Conservation (phyloP, 306 rosid species). For the Medicago truncatula region DNA sequence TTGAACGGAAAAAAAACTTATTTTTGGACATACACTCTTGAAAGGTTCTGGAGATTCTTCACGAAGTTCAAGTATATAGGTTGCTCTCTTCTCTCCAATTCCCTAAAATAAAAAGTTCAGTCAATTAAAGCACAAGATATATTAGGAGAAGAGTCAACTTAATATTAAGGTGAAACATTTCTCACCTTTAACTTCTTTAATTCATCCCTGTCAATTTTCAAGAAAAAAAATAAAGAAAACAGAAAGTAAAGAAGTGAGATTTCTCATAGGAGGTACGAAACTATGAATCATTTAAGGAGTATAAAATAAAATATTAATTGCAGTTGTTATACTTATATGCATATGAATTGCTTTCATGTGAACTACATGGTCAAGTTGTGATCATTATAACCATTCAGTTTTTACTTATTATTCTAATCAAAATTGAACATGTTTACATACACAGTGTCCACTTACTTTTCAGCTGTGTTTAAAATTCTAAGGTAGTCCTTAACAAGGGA, state of each 20-base stretch:
- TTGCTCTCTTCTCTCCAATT: slow-evolving; percentile 93
- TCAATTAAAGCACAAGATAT: slow-evolving; percentile 5
- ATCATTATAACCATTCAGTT: no score
- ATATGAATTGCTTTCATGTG: background rate
- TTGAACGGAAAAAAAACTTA: background rate
- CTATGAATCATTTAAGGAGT: background rate
- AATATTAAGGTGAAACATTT: slow-evolving; percentile 15
- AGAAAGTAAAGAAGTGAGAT: slow-evolving; percentile 31
- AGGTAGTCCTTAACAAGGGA: slow-evolving; percentile 68
- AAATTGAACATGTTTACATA: background rate
- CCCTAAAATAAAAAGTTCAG: slow-evolving; percentile 52
- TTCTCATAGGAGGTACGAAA: slow-evolving; percentile 16
- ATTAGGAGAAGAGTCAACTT: slow-evolving; percentile 2
- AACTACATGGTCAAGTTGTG: no score
- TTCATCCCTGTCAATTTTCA: slow-evolving; percentile 63
- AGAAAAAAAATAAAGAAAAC: background rate
- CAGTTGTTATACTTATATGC: background rate
- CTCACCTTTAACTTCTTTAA: slow-evolving; percentile 71
- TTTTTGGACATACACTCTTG: slow-evolving; percentile 65
- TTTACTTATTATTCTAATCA: background rate
- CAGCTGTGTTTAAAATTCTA: slow-evolving; percentile 70
- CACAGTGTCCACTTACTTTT: slow-evolving; percentile 63
- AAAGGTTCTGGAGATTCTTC: slow-evolving; percentile 81
- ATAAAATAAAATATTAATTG: background rate
- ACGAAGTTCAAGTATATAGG: slow-evolving; percentile 69